Base-by-base conservation (phyloP, 129 eudicot species). In the Rutidosis leptorrhynchoides region DNA sequence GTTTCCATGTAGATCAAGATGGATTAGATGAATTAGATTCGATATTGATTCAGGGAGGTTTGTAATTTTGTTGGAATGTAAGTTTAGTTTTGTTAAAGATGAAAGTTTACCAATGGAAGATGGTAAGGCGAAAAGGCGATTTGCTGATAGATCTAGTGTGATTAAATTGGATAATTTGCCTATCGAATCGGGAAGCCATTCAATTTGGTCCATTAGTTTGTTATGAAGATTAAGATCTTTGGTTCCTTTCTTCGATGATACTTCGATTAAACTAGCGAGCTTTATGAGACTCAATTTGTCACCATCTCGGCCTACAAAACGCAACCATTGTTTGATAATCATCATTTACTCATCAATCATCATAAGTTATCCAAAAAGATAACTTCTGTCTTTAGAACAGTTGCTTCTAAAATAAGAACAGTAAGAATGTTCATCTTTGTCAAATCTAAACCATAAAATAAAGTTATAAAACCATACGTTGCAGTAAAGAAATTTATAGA, bases 121-220 rank as follows among this genome's bases (percentile, higher is more conserved):
- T 12, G 96, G 98, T 25, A 92, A 72, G n/a, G 82, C 71, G 26
- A 72, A 29, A 82, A 92, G 83, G 23, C 70, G 68, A 55, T 92
- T 92, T 63, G 83, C 85, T 2, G 91, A 88, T 37, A 92, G 79
- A 80, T 92, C 80, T n/a, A 92, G 74, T 10, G 80, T 72, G 69
- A 80, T 68, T 75, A 92, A 78, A 77, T 69, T 65, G 14, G 85
- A 67, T 64, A 92, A 77, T 72, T 92, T 88, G 75, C 96, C 91
- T 27, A 92, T 77, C 8, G 98, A 85, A 78, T 88, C 95, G 0
- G 98, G 98, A 55, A 92, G 88, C 96, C 96, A 92, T 26, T 92
- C 95, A 6, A 92, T 78, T 72, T 88, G 90, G 23, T 88, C 98
- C 74, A 80, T 74, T 63, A 92, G 70, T 67, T 81, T 92, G 6